Evolutionary conservation across 257 asterid species (phyloP).

Genomic region (Plantago major): DNA sequence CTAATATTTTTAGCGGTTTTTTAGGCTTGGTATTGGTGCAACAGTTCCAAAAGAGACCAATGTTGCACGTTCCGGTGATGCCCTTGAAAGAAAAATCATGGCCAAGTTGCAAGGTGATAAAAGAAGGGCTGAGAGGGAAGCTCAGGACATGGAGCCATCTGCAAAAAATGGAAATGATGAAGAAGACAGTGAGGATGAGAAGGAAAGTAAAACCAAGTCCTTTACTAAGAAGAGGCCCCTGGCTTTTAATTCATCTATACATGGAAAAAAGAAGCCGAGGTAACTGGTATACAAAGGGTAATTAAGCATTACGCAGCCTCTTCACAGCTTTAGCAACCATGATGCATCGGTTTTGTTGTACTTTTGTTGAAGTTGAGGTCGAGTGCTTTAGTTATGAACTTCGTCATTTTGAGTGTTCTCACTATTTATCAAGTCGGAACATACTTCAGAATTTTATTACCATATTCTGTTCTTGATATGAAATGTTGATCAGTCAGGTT

Average conservation of each 20-base stretch:
- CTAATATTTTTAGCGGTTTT: slow-evolving; percentile 14
- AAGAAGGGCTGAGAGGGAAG: slow-evolving; percentile 32
- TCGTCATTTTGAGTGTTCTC: too few species aligned
- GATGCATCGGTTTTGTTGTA: too few species aligned
- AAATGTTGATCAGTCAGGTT: too few species aligned
- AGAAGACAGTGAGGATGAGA: slow-evolving; percentile 63
- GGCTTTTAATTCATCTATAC: slow-evolving; percentile 17
- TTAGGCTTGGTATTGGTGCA: slow-evolving; percentile 91
- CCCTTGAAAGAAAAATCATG: slow-evolving; percentile 58
- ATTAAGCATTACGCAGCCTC: not conserved
- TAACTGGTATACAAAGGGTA: slow-evolving; percentile 11
- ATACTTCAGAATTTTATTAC: too few species aligned
- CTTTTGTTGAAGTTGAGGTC: too few species aligned
- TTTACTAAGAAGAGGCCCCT: slow-evolving; percentile 61
- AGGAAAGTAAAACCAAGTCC: slow-evolving; percentile 63
- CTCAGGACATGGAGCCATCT: slow-evolving; percentile 31
- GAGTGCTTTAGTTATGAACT: too few species aligned
- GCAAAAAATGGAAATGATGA: slow-evolving; percentile 34
- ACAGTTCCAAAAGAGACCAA: slow-evolving; percentile 53
- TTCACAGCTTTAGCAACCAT: too few species aligned
- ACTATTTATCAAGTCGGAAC: too few species aligned
- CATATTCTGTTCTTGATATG: too few species aligned
- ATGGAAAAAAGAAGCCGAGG: slow-evolving; percentile 36
- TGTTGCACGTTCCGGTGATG: slow-evolving; percentile 38
- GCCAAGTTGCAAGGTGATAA: slow-evolving; percentile 47